phyloP scores from a whole-genome alignment of 2,329 filamentous ascomycete genomes.

The Colletotrichum sp. region DNA sequence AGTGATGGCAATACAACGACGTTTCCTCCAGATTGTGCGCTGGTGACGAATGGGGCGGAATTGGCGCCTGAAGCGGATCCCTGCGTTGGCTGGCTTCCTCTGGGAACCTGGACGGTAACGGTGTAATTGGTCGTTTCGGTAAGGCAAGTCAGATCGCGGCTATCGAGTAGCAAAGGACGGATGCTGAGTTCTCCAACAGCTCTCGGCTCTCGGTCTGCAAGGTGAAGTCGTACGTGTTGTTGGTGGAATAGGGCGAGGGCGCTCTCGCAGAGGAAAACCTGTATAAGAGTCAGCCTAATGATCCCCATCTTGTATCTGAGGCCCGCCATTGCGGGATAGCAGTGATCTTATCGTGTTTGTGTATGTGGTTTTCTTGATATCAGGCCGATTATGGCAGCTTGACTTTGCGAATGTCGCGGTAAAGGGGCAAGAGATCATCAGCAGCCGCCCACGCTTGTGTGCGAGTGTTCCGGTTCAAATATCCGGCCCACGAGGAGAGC shows the following conservation, averaged over 20 bases:
- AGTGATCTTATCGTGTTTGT: not conserved
- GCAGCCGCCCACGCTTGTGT: not conserved
- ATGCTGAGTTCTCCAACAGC: not conserved
- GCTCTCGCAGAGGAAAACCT: slow-evolving; percentile 14
- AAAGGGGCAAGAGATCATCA: not conserved
- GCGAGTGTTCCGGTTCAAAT: not conserved
- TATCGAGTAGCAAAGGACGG: slow-evolving; percentile 1
- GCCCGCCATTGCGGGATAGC: slow-evolving; percentile 10
- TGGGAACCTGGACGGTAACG: slow-evolving; percentile 6
- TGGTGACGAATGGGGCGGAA: slow-evolving; percentile 30
- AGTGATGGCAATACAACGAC: slow-evolving; percentile 32
- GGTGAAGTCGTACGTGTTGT: slow-evolving; percentile 17
- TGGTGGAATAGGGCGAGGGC: slow-evolving; percentile 13
- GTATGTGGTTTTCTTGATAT: not conserved
- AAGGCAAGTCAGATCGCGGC: slow-evolving; percentile 6
- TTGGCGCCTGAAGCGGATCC: slow-evolving; percentile 1
- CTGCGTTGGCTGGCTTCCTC: slow-evolving; percentile 2
- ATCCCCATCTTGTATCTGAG: not conserved
- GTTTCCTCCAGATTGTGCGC: slow-evolving; percentile 27
- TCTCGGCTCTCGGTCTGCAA: slow-evolving; percentile 20
- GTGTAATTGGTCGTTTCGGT: slow-evolving; percentile 16
- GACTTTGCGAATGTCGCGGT: not conserved
- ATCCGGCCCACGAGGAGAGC: not conserved
- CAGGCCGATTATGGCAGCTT: not conserved
- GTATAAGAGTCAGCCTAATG: slow-evolving; percentile 17